Evolutionary conservation across 768 basidiomycete genomes (phyloP), one percentile per base, ranked within the genome.

Genomic region (Coprinopsis sp.): DNA sequence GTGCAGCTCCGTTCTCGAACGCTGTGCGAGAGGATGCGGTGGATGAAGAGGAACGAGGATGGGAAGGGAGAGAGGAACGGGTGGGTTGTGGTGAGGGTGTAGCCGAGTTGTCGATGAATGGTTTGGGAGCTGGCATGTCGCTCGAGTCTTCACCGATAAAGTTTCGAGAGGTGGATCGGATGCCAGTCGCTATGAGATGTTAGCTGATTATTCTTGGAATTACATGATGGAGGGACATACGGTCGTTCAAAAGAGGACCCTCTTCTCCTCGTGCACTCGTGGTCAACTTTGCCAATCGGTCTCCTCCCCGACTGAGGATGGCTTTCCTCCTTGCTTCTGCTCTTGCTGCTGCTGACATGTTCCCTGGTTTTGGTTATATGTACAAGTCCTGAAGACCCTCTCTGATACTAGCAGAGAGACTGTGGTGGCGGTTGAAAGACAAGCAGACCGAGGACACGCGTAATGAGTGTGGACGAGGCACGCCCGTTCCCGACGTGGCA

Each of bases 251-350:
- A 10, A 70, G 70, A 3, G 79, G 68, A 7, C 73, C 78, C 47
- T 88, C 84, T 40, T 86, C 85, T 18, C 88, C 77, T 28, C 84
- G 77, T 11, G 76, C 74, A 3, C 82, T 83, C 2, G 82, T 84
- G 3, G 89, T 88, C 34, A 91, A 75, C 57, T 82, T 89, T 24
- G 85, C 82, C 33, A 91, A 79, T 44, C 88, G 78, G 70, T 89
- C 86, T 23, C 70, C 71, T 12, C 85, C 81, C 44, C 86, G 73
- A 52, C 72, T 72, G 18, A 90, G 76, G 48, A 91, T 90, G 28
- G 88, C 88, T 65, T 77, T 84, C 57, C 81, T 69, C 34, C 88
- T 75, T 8, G 88, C 88, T 64, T 87, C 87, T 63, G 87, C 85
- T 55, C 82, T 79, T 49, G 81, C 77, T 65, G 82, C 73, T 56